These are phyloP conservation scores for Sisymbrium altissimum DNA, from an alignment of 345 rosid genomes.

Conservation along the genomic window DNA sequence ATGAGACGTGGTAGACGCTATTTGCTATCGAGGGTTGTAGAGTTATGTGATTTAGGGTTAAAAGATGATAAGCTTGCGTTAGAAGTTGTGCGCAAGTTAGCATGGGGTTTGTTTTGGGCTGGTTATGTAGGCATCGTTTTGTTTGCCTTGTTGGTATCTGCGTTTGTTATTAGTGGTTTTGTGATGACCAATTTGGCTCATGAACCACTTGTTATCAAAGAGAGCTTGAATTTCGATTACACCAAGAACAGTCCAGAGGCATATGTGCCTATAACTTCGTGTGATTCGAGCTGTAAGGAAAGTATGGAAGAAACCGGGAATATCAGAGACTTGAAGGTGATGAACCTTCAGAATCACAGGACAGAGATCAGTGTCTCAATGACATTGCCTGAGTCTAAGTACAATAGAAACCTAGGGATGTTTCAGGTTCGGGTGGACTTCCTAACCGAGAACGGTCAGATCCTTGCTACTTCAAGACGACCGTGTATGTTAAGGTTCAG, in stretches of 20 bases:
- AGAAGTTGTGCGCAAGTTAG: slow-evolving; percentile 43
- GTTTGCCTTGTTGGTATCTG: slow-evolving; percentile 51
- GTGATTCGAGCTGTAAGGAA: slow-evolving; percentile 46
- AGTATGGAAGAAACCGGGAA: slow-evolving; percentile 23
- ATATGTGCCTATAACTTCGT: slow-evolving; percentile 48
- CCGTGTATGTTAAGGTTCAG: slow-evolving; percentile 70
- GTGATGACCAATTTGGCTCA: slow-evolving; percentile 52
- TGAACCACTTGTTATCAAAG: slow-evolving; percentile 54
- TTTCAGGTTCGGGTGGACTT: slow-evolving; percentile 83
- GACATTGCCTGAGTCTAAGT: slow-evolving; percentile 69
- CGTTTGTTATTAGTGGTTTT: slow-evolving; percentile 51
- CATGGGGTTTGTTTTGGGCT: slow-evolving; percentile 64
- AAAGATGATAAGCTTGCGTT: slow-evolving; percentile 41
- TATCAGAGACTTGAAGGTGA: background rate
- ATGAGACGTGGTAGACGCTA: slow-evolving; percentile 41
- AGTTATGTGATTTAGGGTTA: slow-evolving; percentile 35
- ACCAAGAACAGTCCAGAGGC: slow-evolving; percentile 55
- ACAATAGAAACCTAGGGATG: slow-evolving; percentile 72
- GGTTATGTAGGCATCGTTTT: slow-evolving; percentile 53
- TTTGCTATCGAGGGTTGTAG: slow-evolving; percentile 22
- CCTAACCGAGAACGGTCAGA: slow-evolving; percentile 51
- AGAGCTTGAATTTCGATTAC: slow-evolving; percentile 50
- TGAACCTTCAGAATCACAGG: background rate
- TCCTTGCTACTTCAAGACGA: slow-evolving; percentile 51
- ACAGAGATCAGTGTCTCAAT: slow-evolving; percentile 19